Conservation (phyloP, 2,329 filamentous ascomycete species). For the Metarhizium humberi region DNA sequence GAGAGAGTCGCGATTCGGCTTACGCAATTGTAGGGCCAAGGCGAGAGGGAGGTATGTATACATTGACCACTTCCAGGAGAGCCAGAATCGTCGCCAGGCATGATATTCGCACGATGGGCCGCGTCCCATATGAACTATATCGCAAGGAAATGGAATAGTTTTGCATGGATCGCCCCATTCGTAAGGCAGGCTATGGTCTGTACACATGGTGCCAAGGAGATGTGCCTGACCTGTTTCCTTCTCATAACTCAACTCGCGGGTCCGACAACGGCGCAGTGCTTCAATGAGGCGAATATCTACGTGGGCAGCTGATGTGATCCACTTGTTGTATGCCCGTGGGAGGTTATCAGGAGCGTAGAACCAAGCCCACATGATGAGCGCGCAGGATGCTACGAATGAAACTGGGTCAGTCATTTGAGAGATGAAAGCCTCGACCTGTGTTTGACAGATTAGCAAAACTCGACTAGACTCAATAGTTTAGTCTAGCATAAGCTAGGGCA, state of each 20-base stretch:
- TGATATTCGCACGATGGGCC: slow-evolving; percentile 69
- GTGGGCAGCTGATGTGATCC: slow-evolving; percentile 70
- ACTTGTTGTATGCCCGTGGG: slow-evolving; percentile 66
- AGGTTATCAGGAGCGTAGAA: slow-evolving; percentile 66
- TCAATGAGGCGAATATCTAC: slow-evolving; percentile 67
- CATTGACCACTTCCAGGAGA: slow-evolving; percentile 66
- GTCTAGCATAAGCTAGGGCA: not conserved
- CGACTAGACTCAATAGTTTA: not conserved
- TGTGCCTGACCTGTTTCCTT: slow-evolving; percentile 60
- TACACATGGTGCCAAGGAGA: slow-evolving; percentile 63
- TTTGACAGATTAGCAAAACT: not conserved
- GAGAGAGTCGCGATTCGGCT: slow-evolving; percentile 35
- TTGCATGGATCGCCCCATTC: slow-evolving; percentile 63
- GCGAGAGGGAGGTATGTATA: slow-evolving; percentile 70
- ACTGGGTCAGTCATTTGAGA: slow-evolving; percentile 48
- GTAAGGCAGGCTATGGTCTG: slow-evolving; percentile 58
- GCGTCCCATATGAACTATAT: slow-evolving; percentile 73
- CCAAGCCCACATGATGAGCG: slow-evolving; percentile 83
- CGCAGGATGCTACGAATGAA: slow-evolving; percentile 63
- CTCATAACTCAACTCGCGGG: slow-evolving; percentile 60
- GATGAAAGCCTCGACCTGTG: slow-evolving; percentile 22
- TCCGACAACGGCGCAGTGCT: slow-evolving; percentile 58
- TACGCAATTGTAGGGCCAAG: slow-evolving; percentile 48
- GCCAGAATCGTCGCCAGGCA: slow-evolving; percentile 55
- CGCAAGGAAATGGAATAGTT: slow-evolving; percentile 67